Conservation (phyloP, 2,329 filamentous ascomycete species). For the Beauveria medogensis region DNA sequence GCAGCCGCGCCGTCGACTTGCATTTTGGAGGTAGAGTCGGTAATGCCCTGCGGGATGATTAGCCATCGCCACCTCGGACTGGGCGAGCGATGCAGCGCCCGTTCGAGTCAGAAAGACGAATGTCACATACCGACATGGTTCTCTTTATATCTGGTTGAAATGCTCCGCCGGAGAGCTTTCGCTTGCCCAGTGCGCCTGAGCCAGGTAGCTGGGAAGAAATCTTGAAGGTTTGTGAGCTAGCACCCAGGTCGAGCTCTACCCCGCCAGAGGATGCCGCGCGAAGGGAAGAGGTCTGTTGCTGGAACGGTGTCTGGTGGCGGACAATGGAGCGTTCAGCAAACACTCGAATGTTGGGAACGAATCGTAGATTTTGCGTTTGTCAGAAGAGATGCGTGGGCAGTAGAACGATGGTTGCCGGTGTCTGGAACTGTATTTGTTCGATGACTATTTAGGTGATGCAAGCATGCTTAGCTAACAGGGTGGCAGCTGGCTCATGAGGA, state of each 20-base stretch:
- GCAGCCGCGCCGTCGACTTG: slow-evolving; percentile 55
- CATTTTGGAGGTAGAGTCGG: slow-evolving; percentile 55
- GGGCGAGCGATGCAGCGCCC: not conserved
- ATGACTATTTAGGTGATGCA: not conserved
- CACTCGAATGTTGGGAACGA: not conserved
- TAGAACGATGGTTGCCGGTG: not conserved
- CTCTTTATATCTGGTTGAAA: slow-evolving; percentile 48
- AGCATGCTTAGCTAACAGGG: slow-evolving; percentile 9
- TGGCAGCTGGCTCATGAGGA: not conserved
- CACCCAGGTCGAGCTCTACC: slow-evolving; percentile 30
- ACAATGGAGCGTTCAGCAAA: not conserved
- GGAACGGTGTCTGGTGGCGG: not conserved
- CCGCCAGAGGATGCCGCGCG: slow-evolving; percentile 22
- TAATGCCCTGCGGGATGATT: slow-evolving; percentile 34
- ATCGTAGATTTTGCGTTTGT: not conserved
- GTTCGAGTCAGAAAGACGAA: not conserved
- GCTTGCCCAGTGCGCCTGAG: slow-evolving; percentile 55
- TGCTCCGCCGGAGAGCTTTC: slow-evolving; percentile 57
- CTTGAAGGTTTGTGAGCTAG: slow-evolving; percentile 26
- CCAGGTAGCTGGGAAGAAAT: slow-evolving; percentile 24
- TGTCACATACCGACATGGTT: slow-evolving; percentile 51
- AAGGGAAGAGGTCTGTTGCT: slow-evolving; percentile 10
- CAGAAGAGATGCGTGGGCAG: not conserved
- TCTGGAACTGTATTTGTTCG: not conserved
- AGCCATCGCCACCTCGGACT: not conserved